These are phyloP conservation scores for Pachyrhizus erosus DNA, from an alignment of 306 rosid species.

Conservation along the genomic window DNA sequence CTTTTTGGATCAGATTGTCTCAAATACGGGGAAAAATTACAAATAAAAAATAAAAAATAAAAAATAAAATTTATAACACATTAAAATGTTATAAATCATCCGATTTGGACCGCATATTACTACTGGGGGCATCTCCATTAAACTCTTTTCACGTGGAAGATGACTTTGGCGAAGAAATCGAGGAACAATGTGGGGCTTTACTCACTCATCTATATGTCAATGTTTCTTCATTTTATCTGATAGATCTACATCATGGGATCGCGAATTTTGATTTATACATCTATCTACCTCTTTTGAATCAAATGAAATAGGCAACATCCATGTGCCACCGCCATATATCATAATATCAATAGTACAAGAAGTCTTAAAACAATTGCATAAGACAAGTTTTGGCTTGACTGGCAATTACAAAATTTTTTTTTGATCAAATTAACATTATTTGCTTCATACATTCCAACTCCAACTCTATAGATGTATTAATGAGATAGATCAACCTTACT, in stretches of 20 bases:
- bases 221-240: conserved; percentile 15
- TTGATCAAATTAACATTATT: background rate
- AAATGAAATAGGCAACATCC: conserved; percentile 30
- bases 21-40: too few relatives aligned
- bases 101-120: background rate
- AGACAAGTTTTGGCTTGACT: conserved; percentile 16
- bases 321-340: conserved; percentile 43
- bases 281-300: background rate
- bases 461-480: background rate
- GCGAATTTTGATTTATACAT: conserved; percentile 23
- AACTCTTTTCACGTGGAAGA: conserved; percentile 16
- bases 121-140: background rate
- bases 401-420: background rate
- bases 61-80: too few relatives aligned
- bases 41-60: too few relatives aligned
- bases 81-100: background rate
- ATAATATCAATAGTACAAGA: background rate
- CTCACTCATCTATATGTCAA: background rate
- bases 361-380: conserved; percentile 2
- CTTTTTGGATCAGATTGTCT: too few relatives aligned
- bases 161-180: background rate
- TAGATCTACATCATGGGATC: conserved; percentile 51
- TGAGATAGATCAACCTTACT: background rate
- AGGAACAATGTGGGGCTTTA: conserved; percentile 18
- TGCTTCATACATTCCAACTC: background rate